Evolutionary conservation across 768 basidiomycete genomes (phyloP).

Genomic region (Erythrobasidium yunnanense): DNA sequence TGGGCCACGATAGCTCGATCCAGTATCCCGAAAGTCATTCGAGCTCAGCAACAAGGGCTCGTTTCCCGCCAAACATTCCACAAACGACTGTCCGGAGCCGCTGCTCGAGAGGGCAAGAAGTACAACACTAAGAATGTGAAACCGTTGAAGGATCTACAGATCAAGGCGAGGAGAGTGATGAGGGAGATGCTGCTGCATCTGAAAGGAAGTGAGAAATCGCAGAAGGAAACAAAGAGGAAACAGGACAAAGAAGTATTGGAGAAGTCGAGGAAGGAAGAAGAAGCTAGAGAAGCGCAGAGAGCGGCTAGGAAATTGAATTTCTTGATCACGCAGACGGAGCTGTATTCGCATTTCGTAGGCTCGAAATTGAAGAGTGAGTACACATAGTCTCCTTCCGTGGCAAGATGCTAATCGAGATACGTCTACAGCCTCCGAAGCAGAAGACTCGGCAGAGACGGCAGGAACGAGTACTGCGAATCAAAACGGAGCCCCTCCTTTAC

Average conservation of each 20-base stretch:
- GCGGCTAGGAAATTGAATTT: slow-evolving; percentile 96
- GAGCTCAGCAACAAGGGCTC: slow-evolving; percentile 22
- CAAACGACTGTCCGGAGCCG: slow-evolving; percentile 64
- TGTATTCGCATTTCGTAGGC: slow-evolving; percentile 98
- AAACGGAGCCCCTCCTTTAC: neutral
- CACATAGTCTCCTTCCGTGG: neutral
- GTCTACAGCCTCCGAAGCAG: slow-evolving; percentile 42
- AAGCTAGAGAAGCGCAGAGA: slow-evolving; percentile 81
- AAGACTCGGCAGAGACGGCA: slow-evolving; percentile 40
- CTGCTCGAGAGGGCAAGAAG: slow-evolving; percentile 59
- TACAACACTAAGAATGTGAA: slow-evolving; percentile 66
- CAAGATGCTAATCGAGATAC: too few species aligned
- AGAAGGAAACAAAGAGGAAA: slow-evolving; percentile 78
- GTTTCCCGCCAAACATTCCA: slow-evolving; percentile 57
- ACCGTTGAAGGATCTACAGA: slow-evolving; percentile 67
- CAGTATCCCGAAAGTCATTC: slow-evolving; percentile 68
- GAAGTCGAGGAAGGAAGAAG: slow-evolving; percentile 76
- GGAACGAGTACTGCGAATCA: neutral
- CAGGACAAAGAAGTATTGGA: slow-evolving; percentile 90
- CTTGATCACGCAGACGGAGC: slow-evolving; percentile 93
- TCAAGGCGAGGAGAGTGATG: slow-evolving; percentile 76
- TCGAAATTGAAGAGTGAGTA: slow-evolving; percentile 56
- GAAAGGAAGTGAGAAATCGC: slow-evolving; percentile 97
- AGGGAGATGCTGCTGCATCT: slow-evolving; percentile 94
- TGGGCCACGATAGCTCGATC: slow-evolving; percentile 78